A percentile compares a stretch with the other conserved stretches of the same genome.
Conservation (phyloP, 306 rosid species). For the Rosa multiflora region DNA sequence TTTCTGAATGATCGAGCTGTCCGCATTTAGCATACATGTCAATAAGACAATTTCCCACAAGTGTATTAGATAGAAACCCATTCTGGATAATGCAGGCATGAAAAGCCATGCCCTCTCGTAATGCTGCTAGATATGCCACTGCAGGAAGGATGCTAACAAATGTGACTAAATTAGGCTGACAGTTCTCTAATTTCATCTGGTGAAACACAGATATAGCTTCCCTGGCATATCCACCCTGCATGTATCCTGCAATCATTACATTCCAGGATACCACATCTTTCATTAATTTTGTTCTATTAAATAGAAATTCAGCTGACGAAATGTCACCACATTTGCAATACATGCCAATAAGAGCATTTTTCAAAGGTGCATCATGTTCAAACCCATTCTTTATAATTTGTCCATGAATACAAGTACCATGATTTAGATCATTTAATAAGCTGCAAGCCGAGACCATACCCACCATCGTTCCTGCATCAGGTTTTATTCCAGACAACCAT, state of each 20-base stretch:
- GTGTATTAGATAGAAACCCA: slow-evolving; percentile 54
- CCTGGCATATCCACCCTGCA: slow-evolving; percentile 35
- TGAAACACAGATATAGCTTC: slow-evolving; percentile 50
- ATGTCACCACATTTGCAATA: slow-evolving; percentile 60
- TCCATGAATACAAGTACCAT: slow-evolving; percentile 57
- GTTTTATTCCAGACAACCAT: slow-evolving; percentile 41
- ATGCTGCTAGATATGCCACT: slow-evolving; percentile 44
- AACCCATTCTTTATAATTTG: slow-evolving; percentile 45
- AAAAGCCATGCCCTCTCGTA: slow-evolving; percentile 59
- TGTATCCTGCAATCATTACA: slow-evolving; percentile 61
- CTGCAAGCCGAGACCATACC: slow-evolving; percentile 49
- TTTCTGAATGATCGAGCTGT: slow-evolving; percentile 51
- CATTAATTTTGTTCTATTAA: slow-evolving; percentile 30
- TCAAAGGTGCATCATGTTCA: slow-evolving; percentile 45
- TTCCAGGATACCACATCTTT: slow-evolving; percentile 60
- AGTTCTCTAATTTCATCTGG: slow-evolving; percentile 49
- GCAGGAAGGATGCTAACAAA: slow-evolving; percentile 58
- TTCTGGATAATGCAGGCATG: slow-evolving; percentile 56
- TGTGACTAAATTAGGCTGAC: slow-evolving; percentile 54
- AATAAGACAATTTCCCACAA: slow-evolving; percentile 52
- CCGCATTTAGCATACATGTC: slow-evolving; percentile 77
- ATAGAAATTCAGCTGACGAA: slow-evolving; percentile 50
- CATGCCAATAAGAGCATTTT: slow-evolving; percentile 59
- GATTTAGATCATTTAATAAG: slow-evolving; percentile 32
- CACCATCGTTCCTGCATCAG: slow-evolving; percentile 58